phyloP scores from a whole-genome alignment of 139 green algal species.

The Penium margaritaceum region DNA sequence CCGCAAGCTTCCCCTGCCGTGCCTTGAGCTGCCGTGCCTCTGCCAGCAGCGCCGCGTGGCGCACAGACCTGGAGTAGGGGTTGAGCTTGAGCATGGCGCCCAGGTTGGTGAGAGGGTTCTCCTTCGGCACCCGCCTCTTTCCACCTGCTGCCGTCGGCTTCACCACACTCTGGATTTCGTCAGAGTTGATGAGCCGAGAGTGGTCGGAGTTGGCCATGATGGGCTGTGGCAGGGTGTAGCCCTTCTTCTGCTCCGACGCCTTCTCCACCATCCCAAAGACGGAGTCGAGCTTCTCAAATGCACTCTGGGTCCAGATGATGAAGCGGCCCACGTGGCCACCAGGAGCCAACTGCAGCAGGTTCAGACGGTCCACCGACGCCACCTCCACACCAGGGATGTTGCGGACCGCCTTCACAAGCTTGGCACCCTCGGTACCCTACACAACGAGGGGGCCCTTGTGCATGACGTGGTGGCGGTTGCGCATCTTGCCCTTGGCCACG shows the following conservation, averaged over 20 bases:
- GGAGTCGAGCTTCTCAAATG: slow-evolving; percentile 84
- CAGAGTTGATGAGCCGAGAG: slow-evolving; percentile 87
- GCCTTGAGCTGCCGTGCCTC: slow-evolving; percentile 40
- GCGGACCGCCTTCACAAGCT: slow-evolving; percentile 65
- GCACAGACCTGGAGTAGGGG: slow-evolving; percentile 75
- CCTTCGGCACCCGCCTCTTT: slow-evolving; percentile 71
- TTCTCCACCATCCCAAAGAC: slow-evolving; percentile 67
- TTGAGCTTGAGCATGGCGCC: slow-evolving; percentile 92
- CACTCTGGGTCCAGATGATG: slow-evolving; percentile 92
- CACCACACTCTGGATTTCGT: slow-evolving; percentile 77
- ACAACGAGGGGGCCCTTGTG: slow-evolving; percentile 90
- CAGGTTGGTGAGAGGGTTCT: slow-evolving; percentile 97
- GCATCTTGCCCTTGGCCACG: slow-evolving; percentile 93
- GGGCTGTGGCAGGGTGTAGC: slow-evolving; percentile 79
- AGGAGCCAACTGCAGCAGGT: slow-evolving; percentile 93
- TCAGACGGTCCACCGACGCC: slow-evolving; percentile 72
- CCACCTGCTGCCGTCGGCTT: slow-evolving; percentile 55
- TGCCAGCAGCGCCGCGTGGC: slow-evolving; percentile 57
- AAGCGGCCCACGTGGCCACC: slow-evolving; percentile 95
- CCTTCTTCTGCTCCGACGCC: slow-evolving; percentile 77
- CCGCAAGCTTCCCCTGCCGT: slow-evolving; percentile 52
- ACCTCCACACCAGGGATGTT: slow-evolving; percentile 93
- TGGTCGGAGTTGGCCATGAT: slow-evolving; percentile 90
- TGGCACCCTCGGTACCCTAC: slow-evolving; percentile 70
- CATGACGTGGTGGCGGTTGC: slow-evolving; percentile 86